A percentile compares a stretch with the other conserved stretches of the same genome.
phyloP scores from a whole-genome alignment of 2,329 filamentous ascomycete genomes.

The Paracorniculantispora psalliotae region DNA sequence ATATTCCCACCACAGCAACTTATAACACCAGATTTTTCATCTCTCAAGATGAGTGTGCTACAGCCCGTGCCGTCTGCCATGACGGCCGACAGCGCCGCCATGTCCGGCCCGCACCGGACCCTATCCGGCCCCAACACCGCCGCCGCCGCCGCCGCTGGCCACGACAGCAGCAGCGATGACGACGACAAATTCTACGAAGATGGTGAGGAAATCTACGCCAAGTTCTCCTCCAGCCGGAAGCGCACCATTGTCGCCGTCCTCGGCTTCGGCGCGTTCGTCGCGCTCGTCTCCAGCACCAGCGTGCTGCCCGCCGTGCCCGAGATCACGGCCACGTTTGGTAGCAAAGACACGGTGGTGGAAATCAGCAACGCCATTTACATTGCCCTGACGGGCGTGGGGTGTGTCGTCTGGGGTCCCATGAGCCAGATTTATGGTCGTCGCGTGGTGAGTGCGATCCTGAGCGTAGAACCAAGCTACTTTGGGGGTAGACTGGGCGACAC shows the following conservation, averaged over 20 bases:
- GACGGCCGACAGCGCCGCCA: slow-evolving; percentile 5
- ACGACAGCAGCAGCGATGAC: slow-evolving; percentile 9
- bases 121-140: neutral
- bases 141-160: neutral
- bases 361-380: slow-evolving; percentile 72
- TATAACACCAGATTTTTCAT: no score
- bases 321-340: slow-evolving; percentile 60
- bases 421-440: slow-evolving; percentile 60
- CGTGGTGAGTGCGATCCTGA: slow-evolving; percentile 39
- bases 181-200: slow-evolving; percentile 22
- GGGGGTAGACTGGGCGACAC: no score
- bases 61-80: slow-evolving; percentile 4
- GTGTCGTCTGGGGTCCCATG: slow-evolving; percentile 67
- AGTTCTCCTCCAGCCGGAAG: slow-evolving; percentile 58
- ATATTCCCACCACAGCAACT: no score
- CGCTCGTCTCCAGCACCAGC: slow-evolving; percentile 69
- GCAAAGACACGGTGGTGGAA: slow-evolving; percentile 65
- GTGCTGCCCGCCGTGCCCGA: slow-evolving; percentile 71
- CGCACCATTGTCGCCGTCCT: slow-evolving; percentile 61
- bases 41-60: neutral
- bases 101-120: slow-evolving; percentile 5
- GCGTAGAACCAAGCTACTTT: no score
- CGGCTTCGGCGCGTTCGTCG: slow-evolving; percentile 70
- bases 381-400: slow-evolving; percentile 66
- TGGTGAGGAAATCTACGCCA: slow-evolving; percentile 57